Evolutionary conservation across 176 grass and related monocot species (phyloP).

Genomic region (Oryza meyeriana): DNA sequence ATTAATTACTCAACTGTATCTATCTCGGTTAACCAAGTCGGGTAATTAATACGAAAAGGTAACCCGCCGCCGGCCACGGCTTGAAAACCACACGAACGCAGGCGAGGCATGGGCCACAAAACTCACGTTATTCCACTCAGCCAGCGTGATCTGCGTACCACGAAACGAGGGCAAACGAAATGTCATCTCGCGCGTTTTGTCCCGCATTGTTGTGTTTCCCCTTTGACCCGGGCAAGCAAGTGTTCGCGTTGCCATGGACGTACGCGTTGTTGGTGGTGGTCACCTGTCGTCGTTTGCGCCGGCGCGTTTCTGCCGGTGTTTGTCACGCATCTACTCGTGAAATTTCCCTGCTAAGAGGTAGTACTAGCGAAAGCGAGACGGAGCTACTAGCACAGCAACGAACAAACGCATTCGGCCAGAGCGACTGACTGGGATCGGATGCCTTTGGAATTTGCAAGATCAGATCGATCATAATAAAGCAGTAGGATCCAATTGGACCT

Average conservation of each 20-base stretch:
- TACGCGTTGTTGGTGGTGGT: background rate
- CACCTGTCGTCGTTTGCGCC: background rate
- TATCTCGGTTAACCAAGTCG: background rate
- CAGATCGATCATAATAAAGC: background rate
- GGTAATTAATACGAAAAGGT: constrained; percentile 23
- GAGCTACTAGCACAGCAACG: background rate
- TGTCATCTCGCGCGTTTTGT: background rate
- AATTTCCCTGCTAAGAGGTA: background rate
- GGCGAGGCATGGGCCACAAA: background rate
- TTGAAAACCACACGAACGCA: constrained; percentile 8
- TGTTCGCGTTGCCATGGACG: background rate
- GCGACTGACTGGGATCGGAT: constrained; percentile 17
- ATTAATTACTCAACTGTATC: background rate
- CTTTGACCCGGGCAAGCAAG: constrained; percentile 36
- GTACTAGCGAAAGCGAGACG: background rate
- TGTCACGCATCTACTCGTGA: too few species aligned
- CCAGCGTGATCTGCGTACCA: background rate
- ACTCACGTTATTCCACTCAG: background rate
- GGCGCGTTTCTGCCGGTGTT: background rate
- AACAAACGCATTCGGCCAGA: background rate
- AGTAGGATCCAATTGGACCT: background rate
- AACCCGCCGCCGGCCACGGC: constrained; percentile 11
- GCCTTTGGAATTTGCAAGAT: background rate
- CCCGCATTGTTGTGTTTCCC: background rate
- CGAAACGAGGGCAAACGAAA: background rate